Evolutionary conservation across 768 basidiomycete species (phyloP), one percentile per base, ranked within the genome.

Genomic region (Suillus tomentosus): DNA sequence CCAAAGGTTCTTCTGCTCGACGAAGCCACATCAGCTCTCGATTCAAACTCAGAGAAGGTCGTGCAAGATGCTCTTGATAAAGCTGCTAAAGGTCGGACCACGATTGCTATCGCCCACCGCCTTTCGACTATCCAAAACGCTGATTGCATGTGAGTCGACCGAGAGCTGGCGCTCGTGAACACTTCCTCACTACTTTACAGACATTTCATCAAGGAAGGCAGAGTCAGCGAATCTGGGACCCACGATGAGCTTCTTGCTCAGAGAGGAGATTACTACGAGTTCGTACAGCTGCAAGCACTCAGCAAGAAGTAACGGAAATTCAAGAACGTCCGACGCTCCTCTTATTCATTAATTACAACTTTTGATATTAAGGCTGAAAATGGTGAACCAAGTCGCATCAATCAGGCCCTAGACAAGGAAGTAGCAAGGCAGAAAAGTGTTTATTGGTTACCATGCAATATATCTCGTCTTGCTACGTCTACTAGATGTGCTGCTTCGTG

Each of bases 121-220:
- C 78, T 99, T 65, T 92, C 91, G n/a, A 95, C 93, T 5, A 96
- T 97, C 67, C 94, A 96, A 75, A 92, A 94, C 70, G 94, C 94
- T 14, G 88, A 96, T 74, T 80, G 86, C 75, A 97, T 97, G 88
- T 92, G 75, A 76, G 88, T 24, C 31, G 27, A n/a, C 11, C n/a
- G 5, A 31, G 1, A 51, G 37, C 15, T 11, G 15, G 3, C 53
- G 34, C 6, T 13, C 10, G 10, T 24, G 24, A 40, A 27, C 14
- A 11, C 5, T 3, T 24, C 31, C 27, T 22, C 42, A 63, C 68
- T n/a, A 67, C 40, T 24, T 22, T 62, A 66, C 70, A 93, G 91
- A 67, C 94, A 94, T 80, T 95, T 93, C 76, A 87, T 95, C 73
- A 91, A 92, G 70, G 93, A 95, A 61, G 94, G 94, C 39, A 79